Base-by-base conservation (phyloP, 2,329 filamentous ascomycete genomes). In the Cadophora malorum region DNA sequence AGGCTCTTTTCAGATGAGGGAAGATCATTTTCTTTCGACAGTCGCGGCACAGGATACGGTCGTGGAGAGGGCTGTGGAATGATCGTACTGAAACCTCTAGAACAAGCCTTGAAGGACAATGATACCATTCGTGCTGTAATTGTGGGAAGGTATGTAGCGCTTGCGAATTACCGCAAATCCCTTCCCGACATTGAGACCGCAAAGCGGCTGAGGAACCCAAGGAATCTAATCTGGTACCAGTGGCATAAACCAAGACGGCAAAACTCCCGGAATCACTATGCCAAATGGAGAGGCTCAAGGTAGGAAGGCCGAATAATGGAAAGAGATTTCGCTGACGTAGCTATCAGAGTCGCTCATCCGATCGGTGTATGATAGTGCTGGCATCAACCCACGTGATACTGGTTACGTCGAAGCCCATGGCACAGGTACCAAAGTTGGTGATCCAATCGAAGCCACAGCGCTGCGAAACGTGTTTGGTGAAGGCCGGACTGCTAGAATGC, bases 11-110 rank as follows among this genome's bases (percentile, higher is more conserved):
- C 73, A 1, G 71, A 72, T 33, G 67, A 73, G 41, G 76, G 76
- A 12, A 66, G 71, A 41, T 77, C 71, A 12, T 76, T 83, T 68
- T 85, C 84, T 86, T 73, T 88, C 89, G 72, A 75, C 80, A 31
- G 80, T 82, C 3, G 69, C 38, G 89, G 86, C n/a, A 85, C 87
- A 66, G 90, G 89, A 0, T 91, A 91, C 73, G 88, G 85, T 0
- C 82, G 88, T 41, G 89, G 88, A 0, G 89, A 91, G 73, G 89
- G 88, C 0, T 80, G 86, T 33, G 87, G 83, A 0, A 81, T 86
- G n/a, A 76, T 91, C 1, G 73, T 90, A 3, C 74, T 91, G 60
- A 91, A 91, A 76, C 82, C 82, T 1, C 78, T 91, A 4, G 79
- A 80, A 14, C 75, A 80, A 53, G 83, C 83, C 1, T 50, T 84